Base-by-base conservation (phyloP, 1,284 basidiomycete genomes). In the Boletus holoroseus region DNA sequence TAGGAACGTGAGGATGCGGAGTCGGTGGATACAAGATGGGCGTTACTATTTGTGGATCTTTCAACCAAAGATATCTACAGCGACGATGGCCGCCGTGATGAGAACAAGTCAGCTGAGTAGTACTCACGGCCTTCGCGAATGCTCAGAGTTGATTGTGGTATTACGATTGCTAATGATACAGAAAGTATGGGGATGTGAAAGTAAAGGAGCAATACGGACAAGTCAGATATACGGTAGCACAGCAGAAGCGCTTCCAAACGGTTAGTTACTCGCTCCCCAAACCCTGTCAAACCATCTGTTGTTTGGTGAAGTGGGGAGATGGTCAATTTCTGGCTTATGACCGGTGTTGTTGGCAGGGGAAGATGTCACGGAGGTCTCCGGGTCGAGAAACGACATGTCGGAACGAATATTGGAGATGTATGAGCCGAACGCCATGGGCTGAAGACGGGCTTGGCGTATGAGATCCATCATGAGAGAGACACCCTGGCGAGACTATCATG, bases 401-500 rank as follows among this genome's bases (percentile, higher is more conserved):
- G 63, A 74, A 67, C 49, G 72, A 55, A 62, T 58, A 58, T 39
- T 55, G 32, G 67, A 66, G 20, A 70, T 67, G 37, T 75, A 68
- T 9, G 68, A 68, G 11, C 73, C 73, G 48, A 87, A 70, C 13
- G 81, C 72, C 83, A 85, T 80, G 55, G 83, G 76, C 62, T 88
- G 80, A 55, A 81, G 70, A 57, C 85, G 81, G 44, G 85, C 84
- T 68, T 90, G 85, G 44, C 87, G 83, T 37, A 91, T 72, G 52
- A 88, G 74, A 60, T 77, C 76, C 47, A 91, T 74, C 50, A 91
- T 83, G 35, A 87, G 73, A 37, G 82, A 82, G 44, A 91, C 80
- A 12, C 88, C 88, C 66, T 90, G 86, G 37, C 88, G 85, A 58
- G 88, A 91, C 88, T 91, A 56, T 18, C 44, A 51, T 47, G 49